Percentiles rank a stretch among this genome's conserved stretches.
Evolutionary conservation across 441 rosid species (phyloP).

Genomic region (Populus hybrid): DNA sequence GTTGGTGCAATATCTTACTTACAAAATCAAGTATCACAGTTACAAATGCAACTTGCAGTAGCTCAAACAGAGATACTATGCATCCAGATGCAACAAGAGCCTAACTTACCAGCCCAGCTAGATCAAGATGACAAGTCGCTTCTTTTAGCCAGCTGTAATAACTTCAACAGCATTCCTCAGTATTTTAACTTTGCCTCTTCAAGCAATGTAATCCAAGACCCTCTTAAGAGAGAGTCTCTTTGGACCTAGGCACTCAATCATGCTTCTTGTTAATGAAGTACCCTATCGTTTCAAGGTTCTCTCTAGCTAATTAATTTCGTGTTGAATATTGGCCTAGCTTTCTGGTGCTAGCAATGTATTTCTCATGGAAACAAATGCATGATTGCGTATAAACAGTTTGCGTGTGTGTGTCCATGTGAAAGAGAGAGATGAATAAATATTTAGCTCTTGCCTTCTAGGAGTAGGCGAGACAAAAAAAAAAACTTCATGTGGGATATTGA

Average conservation of each 20-base stretch:
- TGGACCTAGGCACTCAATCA: conserved; percentile 39
- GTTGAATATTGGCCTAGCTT: not conserved
- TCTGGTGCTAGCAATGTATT: not conserved
- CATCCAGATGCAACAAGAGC: conserved; percentile 60
- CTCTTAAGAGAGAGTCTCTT: conserved; percentile 62
- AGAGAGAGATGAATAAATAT: not conserved
- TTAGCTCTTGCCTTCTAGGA: not conserved
- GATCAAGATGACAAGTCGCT: conserved; percentile 42
- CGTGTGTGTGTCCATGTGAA: not conserved
- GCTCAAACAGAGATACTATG: conserved; percentile 79
- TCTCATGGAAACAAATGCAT: not conserved
- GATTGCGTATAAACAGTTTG: not conserved
- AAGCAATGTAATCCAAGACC: conserved; percentile 53
- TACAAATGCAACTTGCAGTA: conserved; percentile 77
- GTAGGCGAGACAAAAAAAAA: not conserved
- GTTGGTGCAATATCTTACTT: conserved; percentile 74
- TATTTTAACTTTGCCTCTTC: conserved; percentile 45
- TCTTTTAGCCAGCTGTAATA: conserved; percentile 29
- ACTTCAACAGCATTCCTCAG: conserved; percentile 33
- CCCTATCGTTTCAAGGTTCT: not conserved
- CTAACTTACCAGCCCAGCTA: conserved; percentile 29
- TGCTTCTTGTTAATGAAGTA: not conserved
- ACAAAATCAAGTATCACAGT: conserved; percentile 72
- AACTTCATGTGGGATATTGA: not conserved
- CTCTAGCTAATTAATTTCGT: not conserved